Percentiles rank a stretch among this genome's conserved stretches.
These are phyloP conservation scores for Botrytis aclada DNA, from an alignment of 2,329 filamentous ascomycete species.

Conservation along the genomic window DNA sequence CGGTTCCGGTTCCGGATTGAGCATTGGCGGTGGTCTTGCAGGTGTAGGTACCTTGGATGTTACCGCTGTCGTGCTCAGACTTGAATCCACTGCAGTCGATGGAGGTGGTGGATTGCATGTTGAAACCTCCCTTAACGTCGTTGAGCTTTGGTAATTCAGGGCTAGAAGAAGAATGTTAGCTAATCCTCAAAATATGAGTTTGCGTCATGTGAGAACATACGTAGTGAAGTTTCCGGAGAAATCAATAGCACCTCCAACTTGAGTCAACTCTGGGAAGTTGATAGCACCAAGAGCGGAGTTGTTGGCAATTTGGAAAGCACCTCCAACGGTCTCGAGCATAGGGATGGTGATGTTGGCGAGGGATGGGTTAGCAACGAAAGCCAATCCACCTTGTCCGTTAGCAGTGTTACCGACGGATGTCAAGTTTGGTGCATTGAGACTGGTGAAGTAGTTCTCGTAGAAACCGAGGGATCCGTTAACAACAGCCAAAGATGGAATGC, in stretches of 20 bases:
- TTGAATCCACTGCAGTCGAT: conserved; percentile 35
- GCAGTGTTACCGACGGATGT: conserved; percentile 52
- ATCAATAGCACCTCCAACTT: conserved; percentile 76
- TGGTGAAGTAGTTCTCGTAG: conserved; percentile 68
- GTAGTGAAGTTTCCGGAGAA: conserved; percentile 79
- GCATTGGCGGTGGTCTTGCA: conserved; percentile 39
- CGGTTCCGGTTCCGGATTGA: conserved; percentile 37
- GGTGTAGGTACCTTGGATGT: conserved; percentile 47
- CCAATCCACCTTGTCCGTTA: conserved; percentile 49
- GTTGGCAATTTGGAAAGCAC: conserved; percentile 84
- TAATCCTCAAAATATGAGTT: not conserved
- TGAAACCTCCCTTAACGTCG: conserved; percentile 69
- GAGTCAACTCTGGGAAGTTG: conserved; percentile 59
- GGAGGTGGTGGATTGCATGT: conserved; percentile 44
- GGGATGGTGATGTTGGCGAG: conserved; percentile 76
- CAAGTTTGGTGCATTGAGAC: conserved; percentile 65
- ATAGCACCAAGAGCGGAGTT: conserved; percentile 72
- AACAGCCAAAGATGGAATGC: conserved; percentile 66
- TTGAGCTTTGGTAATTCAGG: conserved; percentile 65
- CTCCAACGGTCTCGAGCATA: conserved; percentile 63
- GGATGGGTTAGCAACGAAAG: conserved; percentile 60
- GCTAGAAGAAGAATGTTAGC: conserved; percentile 47
- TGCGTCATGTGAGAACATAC: conserved; percentile 52
- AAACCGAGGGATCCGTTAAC: conserved; percentile 82
- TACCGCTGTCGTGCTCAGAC: conserved; percentile 33